phyloP scores from a whole-genome alignment of 495 filamentous ascomycete genomes.

The Penicillium goetzii region DNA sequence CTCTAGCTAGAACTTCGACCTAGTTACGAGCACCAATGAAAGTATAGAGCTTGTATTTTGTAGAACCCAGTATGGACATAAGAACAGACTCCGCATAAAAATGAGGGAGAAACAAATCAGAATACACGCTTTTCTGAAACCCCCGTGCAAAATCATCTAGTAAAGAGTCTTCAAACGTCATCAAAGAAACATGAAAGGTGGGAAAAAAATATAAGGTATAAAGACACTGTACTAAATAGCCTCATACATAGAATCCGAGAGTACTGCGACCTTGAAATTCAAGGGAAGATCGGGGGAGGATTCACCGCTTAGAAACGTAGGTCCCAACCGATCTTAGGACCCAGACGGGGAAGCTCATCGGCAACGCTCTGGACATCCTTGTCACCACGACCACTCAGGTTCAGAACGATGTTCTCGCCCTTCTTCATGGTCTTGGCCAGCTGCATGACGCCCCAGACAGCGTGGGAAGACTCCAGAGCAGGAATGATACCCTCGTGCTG shows the following conservation, averaged over 20 bases:
- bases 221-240: not conserved
- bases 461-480: constrained; percentile 91
- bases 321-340: constrained; percentile 95
- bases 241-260: not conserved
- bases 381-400: constrained; percentile 88
- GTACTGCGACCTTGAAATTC: not conserved
- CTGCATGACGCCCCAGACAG: constrained; percentile 84
- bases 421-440: constrained; percentile 89
- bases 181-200: not conserved
- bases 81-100: not conserved
- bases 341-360: constrained; percentile 85
- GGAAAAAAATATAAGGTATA: not conserved
- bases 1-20: too few species aligned
- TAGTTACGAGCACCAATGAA: not conserved
- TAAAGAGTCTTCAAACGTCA: not conserved
- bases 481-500: constrained; percentile 96
- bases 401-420: constrained; percentile 92
- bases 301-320: constrained; percentile 62
- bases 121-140: constrained; percentile 4
- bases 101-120: not conserved
- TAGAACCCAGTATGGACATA: constrained; percentile 7
- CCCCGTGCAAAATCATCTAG: constrained; percentile 5
- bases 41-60: constrained; percentile 2
- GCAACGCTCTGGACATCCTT: constrained; percentile 99
- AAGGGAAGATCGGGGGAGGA: not conserved